Percentiles rank a stretch among this genome's conserved stretches.
Conservation (phyloP, 176 grass and related monocot genomes). For the Eragrostis curvula region DNA sequence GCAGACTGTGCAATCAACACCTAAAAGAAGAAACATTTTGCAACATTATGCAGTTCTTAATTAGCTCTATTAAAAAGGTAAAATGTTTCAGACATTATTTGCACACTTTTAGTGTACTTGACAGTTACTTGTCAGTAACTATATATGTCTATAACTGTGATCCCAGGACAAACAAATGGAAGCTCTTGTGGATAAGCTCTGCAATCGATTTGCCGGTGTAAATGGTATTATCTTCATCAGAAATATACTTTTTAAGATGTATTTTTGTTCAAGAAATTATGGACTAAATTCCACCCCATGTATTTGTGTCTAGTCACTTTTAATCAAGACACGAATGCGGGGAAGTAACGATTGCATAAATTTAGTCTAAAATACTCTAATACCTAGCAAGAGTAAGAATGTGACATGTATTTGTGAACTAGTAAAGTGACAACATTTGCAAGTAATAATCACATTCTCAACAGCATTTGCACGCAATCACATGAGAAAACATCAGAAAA, state of each 20-base stretch:
- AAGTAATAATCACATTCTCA: too few relatives aligned
- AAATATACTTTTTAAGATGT: conserved; percentile 9
- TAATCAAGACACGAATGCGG: not conserved
- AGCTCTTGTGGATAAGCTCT: conserved; percentile 98
- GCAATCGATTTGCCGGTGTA: conserved; percentile 90
- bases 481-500: not conserved
- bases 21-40: conserved; percentile 79
- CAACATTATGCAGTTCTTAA: conserved; percentile 96
- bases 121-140: conserved; percentile 27
- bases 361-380: not conserved
- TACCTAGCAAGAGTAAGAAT: not conserved
- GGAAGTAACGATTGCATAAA: not conserved
- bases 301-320: not conserved
- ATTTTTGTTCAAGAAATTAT: conserved; percentile 1
- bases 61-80: conserved; percentile 95
- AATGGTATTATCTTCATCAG: conserved; percentile 62
- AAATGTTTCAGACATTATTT: not conserved
- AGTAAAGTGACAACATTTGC: not conserved
- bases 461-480: not conserved
- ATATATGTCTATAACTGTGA: conserved; percentile 17
- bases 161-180: conserved; percentile 99
- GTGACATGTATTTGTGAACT: not conserved
- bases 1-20: conserved; percentile 88
- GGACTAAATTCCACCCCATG: not conserved
- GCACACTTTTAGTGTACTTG: conserved; percentile 2